Base-by-base conservation (phyloP, 371 early-diverging fungal genomes). In the Syncephalis fuscata region DNA sequence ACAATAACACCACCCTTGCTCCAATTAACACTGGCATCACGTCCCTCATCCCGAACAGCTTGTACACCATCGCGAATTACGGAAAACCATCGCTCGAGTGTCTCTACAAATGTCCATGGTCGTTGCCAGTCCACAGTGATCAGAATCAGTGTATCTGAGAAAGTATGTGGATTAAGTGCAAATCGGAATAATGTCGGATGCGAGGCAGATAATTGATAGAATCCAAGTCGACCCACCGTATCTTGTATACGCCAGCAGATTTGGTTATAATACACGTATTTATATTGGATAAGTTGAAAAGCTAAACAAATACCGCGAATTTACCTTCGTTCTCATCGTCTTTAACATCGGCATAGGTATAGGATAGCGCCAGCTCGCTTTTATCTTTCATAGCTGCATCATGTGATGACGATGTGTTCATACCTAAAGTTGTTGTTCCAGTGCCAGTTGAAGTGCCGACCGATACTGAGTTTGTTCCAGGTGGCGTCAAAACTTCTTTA, bases 71-170 rank as follows among this genome's bases (percentile, higher is more conserved):
- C 58, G 48, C 79, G 70, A 37, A 94, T 64, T 19, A 89, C 73
- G 41, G 68, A 56, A 42, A 86, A 62, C 91, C 92, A 92, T 46
- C 79, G 67, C 51, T 85, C 74, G 49, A 92, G 65, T 22, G 78
- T 68, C 48, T 82, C 78, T 56, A 92, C 56, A 60, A 92, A 92
- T 37, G 62, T 65, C 89, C 91, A 91, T 16, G 95, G 95, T 60
- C 72, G 71, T 27, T 80, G 71, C 95, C 95, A 95, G 61, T 92
- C 93, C 46, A 95, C 63, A 37, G 80, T 79, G 40, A 94, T 67
- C 10, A 91, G 63, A 1, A 82, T 81, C 10, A 78, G 64, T 1
- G 82, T 65, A 57, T 78, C 75, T 0, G 70, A 56, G 38, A 87
- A 60, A 7, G 81, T 73, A 22, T 74, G 67, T 17, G 73, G 60